phyloP scores from a whole-genome alignment of 176 grass and related monocot species.

The sorghum (Sorghum bicolor) region Sorghum_bicolor_NCBIv3 NC_012876.2:56922501-56923000 shows the following conservation, averaged over 20 bases:
- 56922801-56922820: background rate
- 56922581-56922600: too few relatives aligned
- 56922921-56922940: slow-evolving; percentile 37
- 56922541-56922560: too few relatives aligned
- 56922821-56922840: background rate
- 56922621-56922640: too few relatives aligned
- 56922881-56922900: background rate
- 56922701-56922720: background rate
- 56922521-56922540: too few relatives aligned
- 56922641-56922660: too few relatives aligned
- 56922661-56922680: too few relatives aligned
- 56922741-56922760: background rate
- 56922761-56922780: background rate
- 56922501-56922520: too few relatives aligned
- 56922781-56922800: slow-evolving; percentile 8
- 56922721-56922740: background rate
- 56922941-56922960: slow-evolving; percentile 65
- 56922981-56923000: slow-evolving; percentile 75
- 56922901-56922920: background rate
- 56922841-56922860: slow-evolving; percentile 43
- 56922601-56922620: too few relatives aligned
- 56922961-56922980: slow-evolving; percentile 61
- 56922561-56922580: too few relatives aligned
- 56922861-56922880: slow-evolving; percentile 27
- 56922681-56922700: background rate